Evolutionary conservation across 2,329 filamentous ascomycete genomes (phyloP).

Genomic region (Aspergillus thermomutatus): DNA sequence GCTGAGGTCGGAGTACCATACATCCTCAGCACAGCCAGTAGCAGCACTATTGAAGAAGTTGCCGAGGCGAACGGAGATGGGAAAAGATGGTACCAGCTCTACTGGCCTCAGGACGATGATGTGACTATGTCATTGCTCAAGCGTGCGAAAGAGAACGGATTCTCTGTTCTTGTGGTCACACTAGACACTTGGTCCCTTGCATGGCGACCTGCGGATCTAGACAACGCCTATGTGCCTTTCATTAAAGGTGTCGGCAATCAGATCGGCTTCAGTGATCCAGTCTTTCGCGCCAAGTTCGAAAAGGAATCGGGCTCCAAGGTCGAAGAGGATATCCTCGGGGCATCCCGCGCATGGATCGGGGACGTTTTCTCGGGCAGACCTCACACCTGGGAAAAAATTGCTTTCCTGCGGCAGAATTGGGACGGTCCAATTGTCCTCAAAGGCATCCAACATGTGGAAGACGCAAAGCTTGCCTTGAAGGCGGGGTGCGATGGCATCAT

Average conservation of each 20-base stretch:
- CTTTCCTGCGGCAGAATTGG: slow-evolving; percentile 59
- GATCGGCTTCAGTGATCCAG: slow-evolving; percentile 65
- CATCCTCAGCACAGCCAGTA: slow-evolving; percentile 64
- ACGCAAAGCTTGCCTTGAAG: slow-evolving; percentile 46
- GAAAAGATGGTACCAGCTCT: slow-evolving; percentile 69
- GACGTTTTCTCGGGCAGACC: slow-evolving; percentile 52
- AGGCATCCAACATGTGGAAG: slow-evolving; percentile 52
- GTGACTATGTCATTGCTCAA: slow-evolving; percentile 62
- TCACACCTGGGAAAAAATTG: slow-evolving; percentile 61
- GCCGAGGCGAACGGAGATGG: slow-evolving; percentile 56
- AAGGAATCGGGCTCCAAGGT: slow-evolving; percentile 44
- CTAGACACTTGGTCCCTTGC: slow-evolving; percentile 67
- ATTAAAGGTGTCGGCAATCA: slow-evolving; percentile 56
- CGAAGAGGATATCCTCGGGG: slow-evolving; percentile 50
- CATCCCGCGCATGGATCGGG: slow-evolving; percentile 52
- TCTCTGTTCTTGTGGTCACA: slow-evolving; percentile 65
- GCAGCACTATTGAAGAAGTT: slow-evolving; percentile 64
- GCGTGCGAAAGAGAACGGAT: slow-evolving; percentile 61
- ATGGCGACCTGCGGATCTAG: slow-evolving; percentile 66
- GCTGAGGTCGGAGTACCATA: slow-evolving; percentile 61
- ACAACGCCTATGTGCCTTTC: slow-evolving; percentile 55
- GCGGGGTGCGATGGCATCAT: slow-evolving; percentile 49
- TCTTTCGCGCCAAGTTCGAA: slow-evolving; percentile 58
- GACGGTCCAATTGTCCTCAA: slow-evolving; percentile 63
- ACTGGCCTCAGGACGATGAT: slow-evolving; percentile 66